These are phyloP conservation scores for Penicillium crystallinum DNA, from an alignment of 495 filamentous ascomycete species.

Conservation along the genomic window DNA sequence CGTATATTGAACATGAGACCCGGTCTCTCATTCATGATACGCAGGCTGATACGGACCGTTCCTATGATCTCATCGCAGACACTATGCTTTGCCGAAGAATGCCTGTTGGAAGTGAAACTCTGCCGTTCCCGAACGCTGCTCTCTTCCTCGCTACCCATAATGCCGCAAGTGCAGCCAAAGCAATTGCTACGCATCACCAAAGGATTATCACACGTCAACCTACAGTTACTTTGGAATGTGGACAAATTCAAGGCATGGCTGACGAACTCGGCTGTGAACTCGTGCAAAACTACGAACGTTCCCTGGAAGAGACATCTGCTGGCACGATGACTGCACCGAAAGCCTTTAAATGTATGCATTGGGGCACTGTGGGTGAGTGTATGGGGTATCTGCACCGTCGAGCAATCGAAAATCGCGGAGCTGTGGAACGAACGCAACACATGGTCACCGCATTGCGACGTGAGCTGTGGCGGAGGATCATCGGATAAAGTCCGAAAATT, in stretches of 20 bases:
- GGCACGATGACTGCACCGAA: constrained; percentile 18
- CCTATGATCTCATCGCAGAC: constrained; percentile 37
- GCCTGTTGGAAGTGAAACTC: constrained; percentile 8
- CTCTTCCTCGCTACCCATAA: constrained; percentile 43
- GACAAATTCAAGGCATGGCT: constrained; percentile 60
- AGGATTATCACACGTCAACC: constrained; percentile 17
- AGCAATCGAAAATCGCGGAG: constrained; percentile 35
- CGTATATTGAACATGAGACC: constrained; percentile 37
- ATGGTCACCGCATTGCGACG: constrained; percentile 22
- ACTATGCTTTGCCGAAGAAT: constrained; percentile 22
- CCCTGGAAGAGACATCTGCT: constrained; percentile 9
- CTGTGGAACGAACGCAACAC: constrained; percentile 27
- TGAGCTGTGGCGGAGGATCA: constrained; percentile 38
- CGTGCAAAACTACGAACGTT: constrained; percentile 21
- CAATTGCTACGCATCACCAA: constrained; percentile 21
- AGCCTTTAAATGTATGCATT: constrained; percentile 35
- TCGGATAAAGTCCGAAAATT: constrained; percentile 9
- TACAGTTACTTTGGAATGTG: constrained; percentile 30
- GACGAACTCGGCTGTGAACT: constrained; percentile 34
- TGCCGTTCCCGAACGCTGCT: constrained; percentile 27
- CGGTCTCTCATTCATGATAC: constrained; percentile 38
- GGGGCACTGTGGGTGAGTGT: constrained; percentile 32
- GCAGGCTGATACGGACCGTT: constrained; percentile 35
- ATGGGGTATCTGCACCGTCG: constrained; percentile 34
- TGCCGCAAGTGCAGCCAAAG: constrained; percentile 26